These are phyloP conservation scores for Sarocladiaceae sp. DNA, from an alignment of 2,329 filamentous ascomycete genomes.

Conservation along the genomic window DNA sequence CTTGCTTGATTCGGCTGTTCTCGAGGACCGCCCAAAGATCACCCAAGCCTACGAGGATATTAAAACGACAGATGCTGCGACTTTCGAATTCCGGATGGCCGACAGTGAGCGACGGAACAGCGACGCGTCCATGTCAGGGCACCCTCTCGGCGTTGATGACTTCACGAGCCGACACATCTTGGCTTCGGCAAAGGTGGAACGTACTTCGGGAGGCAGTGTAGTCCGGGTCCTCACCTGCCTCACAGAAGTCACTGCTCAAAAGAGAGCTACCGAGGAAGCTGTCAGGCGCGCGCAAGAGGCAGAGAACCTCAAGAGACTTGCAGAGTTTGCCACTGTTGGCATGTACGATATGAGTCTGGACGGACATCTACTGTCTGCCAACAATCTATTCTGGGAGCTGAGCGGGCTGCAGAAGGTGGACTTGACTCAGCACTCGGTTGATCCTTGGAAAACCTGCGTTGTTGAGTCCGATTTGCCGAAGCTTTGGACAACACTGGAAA, in stretches of 20 bases:
- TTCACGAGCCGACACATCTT: conserved; percentile 38
- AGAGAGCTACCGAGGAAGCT: conserved; percentile 43
- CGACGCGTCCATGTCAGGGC: conserved; percentile 15
- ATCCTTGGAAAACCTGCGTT: conserved; percentile 42
- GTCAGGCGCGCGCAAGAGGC: conserved; percentile 45
- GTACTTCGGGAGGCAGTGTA: conserved; percentile 36
- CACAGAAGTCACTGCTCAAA: conserved; percentile 48
- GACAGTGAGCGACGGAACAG: conserved; percentile 19
- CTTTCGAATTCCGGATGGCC: conserved; percentile 41
- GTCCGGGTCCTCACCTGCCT: conserved; percentile 44
- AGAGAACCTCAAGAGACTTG: conserved; percentile 50
- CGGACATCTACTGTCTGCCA: conserved; percentile 45
- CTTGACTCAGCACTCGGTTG: conserved; percentile 29
- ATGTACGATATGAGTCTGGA: conserved; percentile 51
- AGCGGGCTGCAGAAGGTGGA: conserved; percentile 44
- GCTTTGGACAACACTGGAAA: conserved; percentile 34
- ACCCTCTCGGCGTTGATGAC: conserved; percentile 19
- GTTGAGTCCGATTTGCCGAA: conserved; percentile 38
- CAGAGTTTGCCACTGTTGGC: conserved; percentile 49
- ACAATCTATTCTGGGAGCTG: conserved; percentile 50
- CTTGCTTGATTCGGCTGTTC: conserved; percentile 40
- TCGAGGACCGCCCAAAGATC: conserved; percentile 40
- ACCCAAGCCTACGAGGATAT: conserved; percentile 37
- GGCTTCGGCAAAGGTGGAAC: conserved; percentile 44
- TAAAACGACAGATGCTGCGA: conserved; percentile 30